A percentile compares a stretch with the other conserved stretches of the same genome.
Conservation (phyloP, 106 monocot species). For the Dioscorea zingiberensis region DNA sequence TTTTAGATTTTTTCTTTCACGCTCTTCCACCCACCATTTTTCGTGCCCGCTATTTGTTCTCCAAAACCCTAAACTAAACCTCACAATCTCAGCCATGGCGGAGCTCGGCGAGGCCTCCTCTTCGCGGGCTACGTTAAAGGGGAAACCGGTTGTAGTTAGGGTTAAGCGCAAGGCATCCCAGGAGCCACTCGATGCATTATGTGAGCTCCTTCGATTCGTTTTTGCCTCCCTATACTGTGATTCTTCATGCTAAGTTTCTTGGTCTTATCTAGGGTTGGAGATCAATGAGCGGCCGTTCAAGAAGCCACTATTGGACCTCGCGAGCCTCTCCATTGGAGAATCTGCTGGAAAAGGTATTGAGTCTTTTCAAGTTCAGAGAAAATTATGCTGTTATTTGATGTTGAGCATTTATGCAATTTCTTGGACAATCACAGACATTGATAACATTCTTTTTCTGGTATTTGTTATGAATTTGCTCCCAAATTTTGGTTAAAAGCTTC, state of each 20-base stretch:
- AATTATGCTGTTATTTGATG: too few relatives aligned
- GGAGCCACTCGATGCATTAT: slow-evolving; percentile 53
- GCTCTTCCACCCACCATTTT: too few relatives aligned
- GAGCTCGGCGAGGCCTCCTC: neutral
- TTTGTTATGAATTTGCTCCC: too few relatives aligned
- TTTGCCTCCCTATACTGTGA: too few relatives aligned
- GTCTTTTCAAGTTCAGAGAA: neutral
- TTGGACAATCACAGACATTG: too few relatives aligned
- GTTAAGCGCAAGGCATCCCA: slow-evolving; percentile 67
- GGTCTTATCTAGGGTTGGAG: slow-evolving; percentile 49
- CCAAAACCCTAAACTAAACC: too few relatives aligned
- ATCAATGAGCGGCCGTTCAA: slow-evolving; percentile 56
- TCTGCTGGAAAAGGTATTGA: slow-evolving; percentile 19
- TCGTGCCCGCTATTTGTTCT: too few relatives aligned
- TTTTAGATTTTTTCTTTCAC: neutral
- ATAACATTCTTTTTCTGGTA: too few relatives aligned
- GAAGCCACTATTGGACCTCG: too few relatives aligned
- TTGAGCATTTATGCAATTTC: neutral
- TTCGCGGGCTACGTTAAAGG: neutral
- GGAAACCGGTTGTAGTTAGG: slow-evolving; percentile 63
- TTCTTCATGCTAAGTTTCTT: neutral
- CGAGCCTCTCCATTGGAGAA: slow-evolving; percentile 35
- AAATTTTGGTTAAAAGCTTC: too few relatives aligned
- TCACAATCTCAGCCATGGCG: too few relatives aligned
- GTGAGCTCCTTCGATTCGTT: slow-evolving; percentile 21